Evolutionary conservation across 1,284 basidiomycete genomes (phyloP), one percentile per base, ranked within the genome.

Genomic region (Ganoderma boninense): DNA sequence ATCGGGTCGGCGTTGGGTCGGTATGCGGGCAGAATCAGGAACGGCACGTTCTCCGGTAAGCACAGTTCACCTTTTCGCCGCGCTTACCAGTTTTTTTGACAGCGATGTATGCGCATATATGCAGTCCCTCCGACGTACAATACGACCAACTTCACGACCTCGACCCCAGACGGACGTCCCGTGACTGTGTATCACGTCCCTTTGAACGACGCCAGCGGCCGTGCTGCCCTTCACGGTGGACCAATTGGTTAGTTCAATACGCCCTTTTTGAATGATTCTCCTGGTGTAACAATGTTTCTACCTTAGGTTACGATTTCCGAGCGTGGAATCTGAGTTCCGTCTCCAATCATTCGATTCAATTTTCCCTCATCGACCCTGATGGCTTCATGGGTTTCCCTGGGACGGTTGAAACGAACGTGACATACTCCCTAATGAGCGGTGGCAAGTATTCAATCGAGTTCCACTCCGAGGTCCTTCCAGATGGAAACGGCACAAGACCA

Each of bases 401-500:
- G 4, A 35, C 57, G 1, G 38, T 60, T 3, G 35, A 60, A 20
- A 60, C 57, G 8, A 60, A 60, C n/a, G 57, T 40, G 16, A 60
- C 57, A 0, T 60, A 60, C 38, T 60, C 57, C 5, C 38, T 60
- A 18, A 7, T 60, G 20, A 60, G 57, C 57, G 57, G 57, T n/a
- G 57, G 57, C 35, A 60, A 60, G 38, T 60, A 60, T 35, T 60
- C 57, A n/a, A 60, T 60, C 10, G 57, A 60, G 32, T 60, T 60
- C 57, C 57, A 40, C 11, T 60, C 38, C 35, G 57, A 60, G 20
- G 57, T 60, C n/a, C 57, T 60, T 20, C 57, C 35, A 40, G 32
- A 60, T 20, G 57, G 5, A n/a, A 40, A 60, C 38, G 57, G 35
- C 11, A 60, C 57, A 13, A 20, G 57, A 11, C 20, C 57, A 2